Evolutionary conservation across 768 basidiomycete genomes (phyloP), one percentile per base, ranked within the genome.

Genomic region (Pleurotus sapidus): DNA sequence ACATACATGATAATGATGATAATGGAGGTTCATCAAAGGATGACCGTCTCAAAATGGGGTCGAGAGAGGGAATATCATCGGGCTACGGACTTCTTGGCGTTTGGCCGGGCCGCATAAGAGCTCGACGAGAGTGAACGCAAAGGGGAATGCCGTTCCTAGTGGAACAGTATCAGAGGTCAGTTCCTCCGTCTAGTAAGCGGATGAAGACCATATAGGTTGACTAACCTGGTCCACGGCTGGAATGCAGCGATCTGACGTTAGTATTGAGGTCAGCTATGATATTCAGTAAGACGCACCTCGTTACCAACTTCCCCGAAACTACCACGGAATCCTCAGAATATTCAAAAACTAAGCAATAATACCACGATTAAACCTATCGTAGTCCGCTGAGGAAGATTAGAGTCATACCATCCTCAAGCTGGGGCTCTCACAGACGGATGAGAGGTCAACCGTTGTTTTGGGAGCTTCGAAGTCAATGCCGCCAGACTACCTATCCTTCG

Each of bases 291-390:
- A 63, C 73, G 30, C 56, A 88, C 90, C 89, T 92, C n/a, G 91
- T 92, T 9, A 93, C 77, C 4, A 93, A 75, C 51, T 83, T 85
- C 0, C 79, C 82, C 3, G 89, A 89, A 17, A 89, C 72, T 38
- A 92, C 88, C 5, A 92, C 91, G 2, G 85, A 64, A 3, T 87
- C 83, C 58, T 92, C 91, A 4, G 75, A 79, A 67, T 93, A 93
- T 0, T 87, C 83, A 59, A 88, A 93, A 8, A 73, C 91, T 91
- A 23, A 53, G 30, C n/a, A 12, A 14, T 20, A 14, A 34, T 25
- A 50, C 8, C 4, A 20, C 20, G 20, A 20, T 20, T 20, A 20
- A 20, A 20, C 20, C 20, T 20, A 20, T 20, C 3, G 20, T 20
- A 20, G 20, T 20, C 20, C 20, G 1, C 20, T 3, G 3, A 20